Conservation (phyloP, 805 yeast species). For the Maudiozyma saulgeensis region DNA sequence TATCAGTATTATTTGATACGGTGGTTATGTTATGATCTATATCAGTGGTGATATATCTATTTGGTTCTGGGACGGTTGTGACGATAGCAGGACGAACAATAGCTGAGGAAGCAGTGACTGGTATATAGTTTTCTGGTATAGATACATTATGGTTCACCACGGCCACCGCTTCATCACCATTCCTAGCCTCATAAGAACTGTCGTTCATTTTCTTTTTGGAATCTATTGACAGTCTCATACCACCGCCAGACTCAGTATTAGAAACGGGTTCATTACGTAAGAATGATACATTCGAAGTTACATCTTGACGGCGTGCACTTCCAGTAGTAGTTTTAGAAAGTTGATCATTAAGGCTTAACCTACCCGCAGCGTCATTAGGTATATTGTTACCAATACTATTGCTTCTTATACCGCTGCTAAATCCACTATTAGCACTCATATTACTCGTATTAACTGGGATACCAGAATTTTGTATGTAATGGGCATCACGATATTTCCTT, state of each 20-base stretch:
- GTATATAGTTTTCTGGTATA: not conserved
- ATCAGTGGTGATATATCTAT: not conserved
- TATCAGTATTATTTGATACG: not conserved
- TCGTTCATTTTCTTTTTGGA: not conserved
- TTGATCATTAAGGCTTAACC: not conserved
- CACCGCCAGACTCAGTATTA: not conserved
- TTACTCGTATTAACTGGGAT: not conserved
- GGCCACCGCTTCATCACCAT: not conserved
- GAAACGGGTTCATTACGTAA: not conserved
- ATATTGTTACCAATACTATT: not conserved
- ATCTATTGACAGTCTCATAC: not conserved
- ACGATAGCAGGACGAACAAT: not conserved
- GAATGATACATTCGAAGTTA: not conserved
- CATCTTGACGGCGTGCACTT: not conserved
- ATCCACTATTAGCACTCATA: not conserved
- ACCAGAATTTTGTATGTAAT: slow-evolving; percentile 1
- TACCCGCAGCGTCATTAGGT: not conserved
- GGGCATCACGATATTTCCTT: slow-evolving; percentile 27
- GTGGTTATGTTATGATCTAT: not conserved
- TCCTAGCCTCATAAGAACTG: not conserved
- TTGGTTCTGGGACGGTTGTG: not conserved
- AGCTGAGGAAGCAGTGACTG: not conserved
- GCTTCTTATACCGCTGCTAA: not conserved
- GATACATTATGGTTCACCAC: not conserved
- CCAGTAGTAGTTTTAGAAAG: not conserved